Conservation (phyloP, 2,329 filamentous ascomycete species). For the Coniella lustricola region DNA sequence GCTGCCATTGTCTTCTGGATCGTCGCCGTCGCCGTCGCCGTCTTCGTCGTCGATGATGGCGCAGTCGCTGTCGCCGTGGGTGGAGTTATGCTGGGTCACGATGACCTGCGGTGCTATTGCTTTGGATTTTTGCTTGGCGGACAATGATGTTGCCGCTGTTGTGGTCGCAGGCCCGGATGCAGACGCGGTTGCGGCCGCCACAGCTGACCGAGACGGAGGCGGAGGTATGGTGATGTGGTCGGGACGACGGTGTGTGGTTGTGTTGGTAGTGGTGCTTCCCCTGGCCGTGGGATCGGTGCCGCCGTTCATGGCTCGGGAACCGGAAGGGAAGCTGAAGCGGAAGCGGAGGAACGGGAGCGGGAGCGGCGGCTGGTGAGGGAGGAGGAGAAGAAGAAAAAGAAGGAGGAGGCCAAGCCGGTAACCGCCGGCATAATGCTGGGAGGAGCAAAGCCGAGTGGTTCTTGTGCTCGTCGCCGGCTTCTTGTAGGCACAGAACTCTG, state of each 20-base stretch:
- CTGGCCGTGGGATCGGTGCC: constrained; percentile 1
- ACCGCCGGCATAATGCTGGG: constrained; percentile 15
- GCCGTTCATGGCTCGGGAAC: constrained; percentile 16
- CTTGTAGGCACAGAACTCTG: background rate
- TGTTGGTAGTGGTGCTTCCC: background rate
- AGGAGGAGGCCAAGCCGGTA: constrained; percentile 4
- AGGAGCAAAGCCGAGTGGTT: background rate
- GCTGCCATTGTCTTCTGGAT: background rate
- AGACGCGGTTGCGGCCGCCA: background rate
- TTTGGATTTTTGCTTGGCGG: background rate
- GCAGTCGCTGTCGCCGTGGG: background rate
- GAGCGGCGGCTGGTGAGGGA: constrained; percentile 8
- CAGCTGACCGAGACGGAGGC: background rate
- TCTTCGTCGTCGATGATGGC: background rate
- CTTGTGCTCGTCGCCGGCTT: background rate
- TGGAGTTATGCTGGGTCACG: background rate
- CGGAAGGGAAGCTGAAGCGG: too few species aligned
- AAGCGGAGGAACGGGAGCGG: background rate
- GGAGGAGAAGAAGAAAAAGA: constrained; percentile 1
- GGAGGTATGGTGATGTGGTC: background rate
- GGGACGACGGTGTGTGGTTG: background rate
- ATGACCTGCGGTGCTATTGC: background rate
- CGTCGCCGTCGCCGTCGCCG: background rate
- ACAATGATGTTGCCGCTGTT: background rate
- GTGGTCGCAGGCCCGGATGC: background rate